phyloP scores from a whole-genome alignment of 768 basidiomycete species.

The Amanita polypyramis region DNA sequence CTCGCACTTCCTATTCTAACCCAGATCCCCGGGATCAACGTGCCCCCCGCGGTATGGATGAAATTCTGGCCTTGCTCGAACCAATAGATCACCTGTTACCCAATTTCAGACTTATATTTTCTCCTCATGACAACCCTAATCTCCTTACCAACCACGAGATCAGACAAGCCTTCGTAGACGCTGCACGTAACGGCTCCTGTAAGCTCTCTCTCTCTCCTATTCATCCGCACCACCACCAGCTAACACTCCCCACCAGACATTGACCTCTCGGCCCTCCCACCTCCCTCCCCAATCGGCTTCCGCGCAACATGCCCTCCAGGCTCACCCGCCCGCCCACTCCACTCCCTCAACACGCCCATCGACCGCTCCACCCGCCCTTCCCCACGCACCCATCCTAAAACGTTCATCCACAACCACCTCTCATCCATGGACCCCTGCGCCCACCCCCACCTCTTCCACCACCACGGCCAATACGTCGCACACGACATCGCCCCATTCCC shows the following conservation, averaged over 20 bases:
- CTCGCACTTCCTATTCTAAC: constrained; percentile 14
- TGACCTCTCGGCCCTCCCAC: constrained; percentile 12
- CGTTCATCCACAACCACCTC: constrained; percentile 35
- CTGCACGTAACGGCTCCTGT: constrained; percentile 22
- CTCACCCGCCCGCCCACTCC: constrained; percentile 17
- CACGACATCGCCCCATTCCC: constrained; percentile 27
- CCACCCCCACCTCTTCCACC: constrained; percentile 25
- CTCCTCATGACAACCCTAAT: constrained; percentile 28
- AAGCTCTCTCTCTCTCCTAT: constrained; percentile 1
- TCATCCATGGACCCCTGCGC: constrained; percentile 32
- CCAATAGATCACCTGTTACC: constrained; percentile 28
- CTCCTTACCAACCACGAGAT: constrained; percentile 22
- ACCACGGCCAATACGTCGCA: constrained; percentile 35
- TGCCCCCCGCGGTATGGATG: constrained; percentile 14
- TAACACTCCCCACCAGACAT: constrained; percentile 12
- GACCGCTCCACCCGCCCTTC: constrained; percentile 15
- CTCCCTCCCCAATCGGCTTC: constrained; percentile 14
- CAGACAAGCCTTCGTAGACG: constrained; percentile 20
- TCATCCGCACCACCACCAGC: too few species aligned
- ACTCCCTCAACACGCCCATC: constrained; percentile 13
- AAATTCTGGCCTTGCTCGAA: constrained; percentile 22
- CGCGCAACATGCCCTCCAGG: constrained; percentile 21
- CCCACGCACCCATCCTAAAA: constrained; percentile 16
- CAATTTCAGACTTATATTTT: constrained; percentile 30
- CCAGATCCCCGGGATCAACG: constrained; percentile 15